These are phyloP conservation scores for Luffa aegyptiaca DNA, from an alignment of 306 rosid species.

Conservation along the genomic window DNA sequence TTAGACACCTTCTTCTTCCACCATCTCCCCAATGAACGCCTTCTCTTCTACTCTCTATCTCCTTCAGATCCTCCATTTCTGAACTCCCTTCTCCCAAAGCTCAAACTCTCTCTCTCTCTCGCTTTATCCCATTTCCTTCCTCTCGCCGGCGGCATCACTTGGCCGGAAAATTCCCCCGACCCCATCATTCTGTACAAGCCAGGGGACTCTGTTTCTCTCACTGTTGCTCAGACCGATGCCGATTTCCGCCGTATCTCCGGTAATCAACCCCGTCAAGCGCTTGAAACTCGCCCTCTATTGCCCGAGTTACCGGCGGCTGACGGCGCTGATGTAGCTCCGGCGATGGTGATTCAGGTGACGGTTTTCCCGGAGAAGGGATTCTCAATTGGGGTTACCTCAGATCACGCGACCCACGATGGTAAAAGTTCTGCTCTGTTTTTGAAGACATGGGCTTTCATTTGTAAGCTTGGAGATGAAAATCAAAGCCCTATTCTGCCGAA, in stretches of 20 bases:
- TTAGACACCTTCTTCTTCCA: too few relatives aligned
- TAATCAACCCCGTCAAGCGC: too few relatives aligned
- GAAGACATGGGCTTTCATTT: not conserved
- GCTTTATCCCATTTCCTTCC: constrained; percentile 33
- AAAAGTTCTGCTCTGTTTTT: not conserved
- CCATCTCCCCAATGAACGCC: too few relatives aligned
- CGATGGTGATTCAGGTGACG: constrained; percentile 16
- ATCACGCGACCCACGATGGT: not conserved
- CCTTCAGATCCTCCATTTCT: too few relatives aligned
- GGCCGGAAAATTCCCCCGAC: constrained; percentile 12
- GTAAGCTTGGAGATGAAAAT: not conserved
- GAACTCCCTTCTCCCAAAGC: too few relatives aligned
- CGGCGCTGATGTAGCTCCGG: not conserved
- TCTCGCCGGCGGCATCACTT: constrained; percentile 31
- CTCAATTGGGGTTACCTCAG: not conserved
- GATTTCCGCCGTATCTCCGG: too few relatives aligned
- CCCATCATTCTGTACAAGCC: constrained; percentile 27
- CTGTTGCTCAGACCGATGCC: too few relatives aligned
- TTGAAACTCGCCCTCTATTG: constrained; percentile 17
- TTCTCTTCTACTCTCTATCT: too few relatives aligned
- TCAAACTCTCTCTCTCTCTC: constrained; percentile 24
- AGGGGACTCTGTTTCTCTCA: too few relatives aligned
- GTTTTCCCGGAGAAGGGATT: not conserved
- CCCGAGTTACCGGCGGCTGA: constrained; percentile 21
- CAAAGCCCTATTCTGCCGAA: not conserved